Conservation (phyloP, 139 green algal species). For the Chlamydomonas schloesseri region DNA sequence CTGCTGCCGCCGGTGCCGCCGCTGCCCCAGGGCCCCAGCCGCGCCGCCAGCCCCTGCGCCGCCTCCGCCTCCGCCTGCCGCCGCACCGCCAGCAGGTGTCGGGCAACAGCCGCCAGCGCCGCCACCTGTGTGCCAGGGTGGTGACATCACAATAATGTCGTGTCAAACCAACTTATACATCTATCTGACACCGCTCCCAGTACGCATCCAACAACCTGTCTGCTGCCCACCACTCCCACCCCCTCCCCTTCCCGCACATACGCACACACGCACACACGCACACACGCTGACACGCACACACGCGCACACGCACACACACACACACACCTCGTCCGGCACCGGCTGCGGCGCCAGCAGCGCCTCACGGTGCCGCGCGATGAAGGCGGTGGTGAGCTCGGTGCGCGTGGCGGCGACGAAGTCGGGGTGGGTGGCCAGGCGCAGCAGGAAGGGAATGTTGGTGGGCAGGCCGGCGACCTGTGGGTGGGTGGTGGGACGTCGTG, state of each 20-base stretch:
- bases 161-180: too few relatives aligned
- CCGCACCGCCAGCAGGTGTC: conserved; percentile 50
- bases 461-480: conserved; percentile 78
- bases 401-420: conserved; percentile 60
- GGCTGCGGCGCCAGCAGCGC: conserved; percentile 47
- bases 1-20: background rate
- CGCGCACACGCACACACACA: too few relatives aligned
- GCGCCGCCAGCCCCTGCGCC: background rate
- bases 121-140: background rate
- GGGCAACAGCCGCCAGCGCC: conserved; percentile 59
- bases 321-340: background rate
- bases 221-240: too few relatives aligned
- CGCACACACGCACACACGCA: too few relatives aligned
- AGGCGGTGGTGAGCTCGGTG: conserved; percentile 44
- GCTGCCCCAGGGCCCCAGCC: conserved; percentile 8
- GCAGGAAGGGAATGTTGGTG: conserved; percentile 84
- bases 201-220: too few relatives aligned
- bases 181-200: too few relatives aligned
- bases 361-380: conserved; percentile 36
- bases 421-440: conserved; percentile 69
- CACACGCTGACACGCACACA: too few relatives aligned
- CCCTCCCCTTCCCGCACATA: too few relatives aligned
- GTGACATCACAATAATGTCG: too few relatives aligned
- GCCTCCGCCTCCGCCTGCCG: background rate
- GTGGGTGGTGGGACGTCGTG: background rate